These are phyloP conservation scores for Elaphomyces granulatus DNA, from an alignment of 495 filamentous ascomycete genomes.

Conservation along the genomic window DNA sequence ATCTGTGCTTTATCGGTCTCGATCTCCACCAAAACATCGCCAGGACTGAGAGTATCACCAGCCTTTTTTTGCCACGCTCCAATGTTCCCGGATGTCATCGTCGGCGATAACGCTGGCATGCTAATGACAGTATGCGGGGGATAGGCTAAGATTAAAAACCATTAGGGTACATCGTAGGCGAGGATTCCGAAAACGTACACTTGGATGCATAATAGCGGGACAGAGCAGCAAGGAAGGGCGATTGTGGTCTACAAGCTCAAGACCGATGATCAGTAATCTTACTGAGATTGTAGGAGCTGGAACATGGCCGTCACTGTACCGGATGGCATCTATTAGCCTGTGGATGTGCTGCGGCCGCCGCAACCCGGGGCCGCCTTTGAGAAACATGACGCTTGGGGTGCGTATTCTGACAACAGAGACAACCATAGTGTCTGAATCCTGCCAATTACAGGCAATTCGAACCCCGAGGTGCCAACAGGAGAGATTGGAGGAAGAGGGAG, in stretches of 20 bases:
- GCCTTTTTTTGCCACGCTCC: conserved; percentile 96
- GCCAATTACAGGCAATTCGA: conserved; percentile 14
- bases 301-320: too few species aligned
- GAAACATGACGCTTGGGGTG: conserved; percentile 32
- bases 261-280: conserved; percentile 6
- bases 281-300: too few species aligned
- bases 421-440: conserved; percentile 29
- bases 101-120: conserved; percentile 97
- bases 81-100: conserved; percentile 94
- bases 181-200: conserved; percentile 42
- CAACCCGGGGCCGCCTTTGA: conserved; percentile 29
- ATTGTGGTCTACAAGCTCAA: conserved; percentile 23
- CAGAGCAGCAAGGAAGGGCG: conserved; percentile 45
- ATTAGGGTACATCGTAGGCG: conserved; percentile 6
- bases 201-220: conserved; percentile 66
- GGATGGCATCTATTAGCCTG: conserved; percentile 29
- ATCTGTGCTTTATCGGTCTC: conserved; percentile 99
- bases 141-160: conserved; percentile 42
- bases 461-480: conserved; percentile 17
- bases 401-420: conserved; percentile 35
- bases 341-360: conserved; percentile 30
- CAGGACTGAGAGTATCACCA: conserved; percentile 74
- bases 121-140: conserved; percentile 87
- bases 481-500: conserved; percentile 14
- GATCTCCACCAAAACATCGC: conserved; percentile 98